Base-by-base conservation (phyloP, 2,329 filamentous ascomycete genomes). In the Penicillium decumbens region DNA sequence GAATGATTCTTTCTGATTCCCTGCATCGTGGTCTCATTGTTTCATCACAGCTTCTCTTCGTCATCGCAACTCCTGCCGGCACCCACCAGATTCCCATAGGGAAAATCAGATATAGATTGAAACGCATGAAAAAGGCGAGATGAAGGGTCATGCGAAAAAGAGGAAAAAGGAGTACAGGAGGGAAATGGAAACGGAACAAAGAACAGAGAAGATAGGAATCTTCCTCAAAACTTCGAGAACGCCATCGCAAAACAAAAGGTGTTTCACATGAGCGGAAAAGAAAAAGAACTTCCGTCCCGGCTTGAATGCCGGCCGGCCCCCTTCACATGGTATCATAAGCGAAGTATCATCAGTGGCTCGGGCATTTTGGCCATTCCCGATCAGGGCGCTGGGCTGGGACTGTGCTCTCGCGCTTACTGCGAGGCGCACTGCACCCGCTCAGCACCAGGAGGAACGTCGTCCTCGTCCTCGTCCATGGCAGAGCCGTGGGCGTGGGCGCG, bases 401-500 rank as follows among this genome's bases (percentile, higher is more conserved):
- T 30, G 25, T 37, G 6, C 10, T 38, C 37, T 38, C 50, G 15
- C 50, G 55, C 62, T 72, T 74, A 78, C 69, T 78, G 75, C 28
- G 74, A 77, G 47, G 75, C 75, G 58, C 75, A 78, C 62, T 78
- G 75, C 63, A 78, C 71, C 43, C 75, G 68, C 68, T 78, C 75
- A 41, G 72, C 74, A 46, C 75, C 75, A 41, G 67, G 66, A 47
- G 73, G 75, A 50, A 75, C 68, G 49, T 78, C 75, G 9, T 77
- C 75, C 6, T 91, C 88, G 10, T 91, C 88, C 35, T 91, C 87
- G 1, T 89, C 85, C 77, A 83, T 83, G 69, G 47, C 72, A 74
- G 40, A 12, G 8, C 77, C 76, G 56, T 81, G 83, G 51, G 83
- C 84, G 57, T 87, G 85, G 39, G 86, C 87, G 59, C 85, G 80